phyloP scores from a whole-genome alignment of 495 filamentous ascomycete species.

The Xanthoparmelia taractica region DNA sequence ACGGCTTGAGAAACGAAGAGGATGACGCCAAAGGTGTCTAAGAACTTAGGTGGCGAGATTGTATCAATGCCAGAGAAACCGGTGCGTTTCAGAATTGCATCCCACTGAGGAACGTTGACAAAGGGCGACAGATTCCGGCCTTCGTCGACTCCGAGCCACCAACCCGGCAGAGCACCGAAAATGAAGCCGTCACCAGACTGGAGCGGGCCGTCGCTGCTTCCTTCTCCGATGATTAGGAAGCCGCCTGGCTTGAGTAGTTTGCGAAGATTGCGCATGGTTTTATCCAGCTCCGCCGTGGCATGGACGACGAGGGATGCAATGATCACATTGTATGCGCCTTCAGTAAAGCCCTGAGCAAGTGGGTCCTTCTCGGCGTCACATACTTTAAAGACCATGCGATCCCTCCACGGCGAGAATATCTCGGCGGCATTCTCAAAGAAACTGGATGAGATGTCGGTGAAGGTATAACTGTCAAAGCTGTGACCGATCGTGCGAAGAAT shows the following conservation, averaged over 20 bases:
- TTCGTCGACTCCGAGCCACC: slow-evolving; percentile 33
- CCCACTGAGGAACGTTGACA: slow-evolving; percentile 20
- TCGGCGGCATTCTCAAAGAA: slow-evolving; percentile 37
- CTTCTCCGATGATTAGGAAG: slow-evolving; percentile 16
- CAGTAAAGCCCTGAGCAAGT: slow-evolving; percentile 37
- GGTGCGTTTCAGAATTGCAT: slow-evolving; percentile 17
- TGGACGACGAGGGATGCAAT: slow-evolving; percentile 27
- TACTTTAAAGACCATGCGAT: slow-evolving; percentile 39
- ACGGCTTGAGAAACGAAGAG: slow-evolving; percentile 3
- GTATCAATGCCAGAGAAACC: slow-evolving; percentile 27
- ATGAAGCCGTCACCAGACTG: slow-evolving; percentile 26
- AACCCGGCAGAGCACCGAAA: slow-evolving; percentile 23
- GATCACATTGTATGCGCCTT: slow-evolving; percentile 34
- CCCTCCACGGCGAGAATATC: slow-evolving; percentile 35
- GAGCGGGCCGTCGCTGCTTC: background rate
- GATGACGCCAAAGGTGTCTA: slow-evolving; percentile 3
- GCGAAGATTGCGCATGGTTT: slow-evolving; percentile 19
- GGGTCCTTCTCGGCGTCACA: slow-evolving; percentile 38
- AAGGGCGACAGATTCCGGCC: slow-evolving; percentile 30
- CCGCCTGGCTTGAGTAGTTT: slow-evolving; percentile 24
- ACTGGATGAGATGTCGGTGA: slow-evolving; percentile 45
- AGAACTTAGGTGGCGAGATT: background rate
- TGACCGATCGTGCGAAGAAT: slow-evolving; percentile 27
- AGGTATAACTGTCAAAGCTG: slow-evolving; percentile 32
- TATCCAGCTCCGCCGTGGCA: slow-evolving; percentile 18